Percentiles rank a stretch among this genome's conserved stretches.
phyloP scores from a whole-genome alignment of 805 yeast genomes.

The Pichia rugopelliculosa region DNA sequence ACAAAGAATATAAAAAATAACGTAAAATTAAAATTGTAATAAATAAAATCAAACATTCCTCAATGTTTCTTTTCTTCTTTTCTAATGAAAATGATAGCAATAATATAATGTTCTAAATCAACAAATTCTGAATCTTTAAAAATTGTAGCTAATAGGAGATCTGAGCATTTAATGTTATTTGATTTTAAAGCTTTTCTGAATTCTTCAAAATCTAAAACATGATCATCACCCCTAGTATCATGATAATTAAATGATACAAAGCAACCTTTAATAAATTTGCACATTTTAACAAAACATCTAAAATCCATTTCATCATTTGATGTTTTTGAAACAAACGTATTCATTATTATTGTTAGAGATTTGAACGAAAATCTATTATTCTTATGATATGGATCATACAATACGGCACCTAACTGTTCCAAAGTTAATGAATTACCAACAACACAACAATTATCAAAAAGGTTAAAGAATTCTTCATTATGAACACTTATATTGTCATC shows the following conservation, averaged over 20 bases:
- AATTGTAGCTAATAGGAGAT: conserved; percentile 15
- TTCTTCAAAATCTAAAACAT: conserved; percentile 22
- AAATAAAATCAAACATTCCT: not conserved
- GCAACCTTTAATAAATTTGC: conserved; percentile 27
- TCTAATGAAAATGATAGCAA: conserved; percentile 24
- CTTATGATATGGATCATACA: conserved; percentile 21
- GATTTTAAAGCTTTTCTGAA: conserved; percentile 21
- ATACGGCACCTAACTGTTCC: conserved; percentile 13
- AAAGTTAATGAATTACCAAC: conserved; percentile 11
- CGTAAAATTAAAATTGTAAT: not conserved
- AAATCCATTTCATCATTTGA: conserved; percentile 18
- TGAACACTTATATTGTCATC: conserved; percentile 20
- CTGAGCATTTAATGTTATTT: conserved; percentile 21
- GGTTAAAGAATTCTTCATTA: conserved; percentile 12
- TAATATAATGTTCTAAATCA: conserved; percentile 23
- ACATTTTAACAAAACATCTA: conserved; percentile 23
- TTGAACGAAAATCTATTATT: conserved; percentile 14
- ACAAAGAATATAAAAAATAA: not conserved
- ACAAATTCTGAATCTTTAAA: conserved; percentile 17
- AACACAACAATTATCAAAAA: conserved; percentile 16
- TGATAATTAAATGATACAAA: conserved; percentile 24
- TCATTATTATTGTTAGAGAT: conserved; percentile 16
- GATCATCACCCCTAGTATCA: conserved; percentile 19
- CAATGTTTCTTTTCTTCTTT: conserved; percentile 12
- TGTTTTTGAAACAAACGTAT: conserved; percentile 15